phyloP scores from a whole-genome alignment of 139 green algal species.

The Volvox africanus region DNA sequence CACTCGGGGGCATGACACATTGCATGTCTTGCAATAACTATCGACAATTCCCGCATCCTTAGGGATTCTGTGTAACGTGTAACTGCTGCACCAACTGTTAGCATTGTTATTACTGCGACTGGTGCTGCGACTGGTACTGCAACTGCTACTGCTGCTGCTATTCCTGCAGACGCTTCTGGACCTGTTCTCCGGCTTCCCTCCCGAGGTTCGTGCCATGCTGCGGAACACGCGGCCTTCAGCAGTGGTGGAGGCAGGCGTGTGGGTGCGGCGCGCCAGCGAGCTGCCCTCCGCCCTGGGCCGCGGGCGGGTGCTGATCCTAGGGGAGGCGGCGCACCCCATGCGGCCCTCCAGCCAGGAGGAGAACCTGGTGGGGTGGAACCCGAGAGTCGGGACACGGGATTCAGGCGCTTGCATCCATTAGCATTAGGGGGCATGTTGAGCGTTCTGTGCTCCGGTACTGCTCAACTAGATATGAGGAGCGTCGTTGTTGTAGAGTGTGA shows the following conservation, averaged over 20 bases:
- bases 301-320: conserved; percentile 51
- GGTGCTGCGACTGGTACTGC: background rate
- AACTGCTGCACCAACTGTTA: no score
- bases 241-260: conserved; percentile 18
- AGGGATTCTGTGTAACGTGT: no score
- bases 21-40: no score
- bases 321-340: conserved; percentile 56
- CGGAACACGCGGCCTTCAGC: conserved; percentile 11
- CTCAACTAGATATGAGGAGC: no score
- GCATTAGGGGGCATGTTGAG: no score
- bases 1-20: no score
- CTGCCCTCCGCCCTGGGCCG: conserved; percentile 53
- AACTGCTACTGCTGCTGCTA: background rate
- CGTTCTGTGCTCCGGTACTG: no score
- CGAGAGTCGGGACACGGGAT: no score
- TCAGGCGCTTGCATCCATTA: no score
- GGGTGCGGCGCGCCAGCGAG: conserved; percentile 31
- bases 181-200: conserved; percentile 33
- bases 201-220: conserved; percentile 41
- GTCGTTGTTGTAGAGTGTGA: no score
- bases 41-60: no score
- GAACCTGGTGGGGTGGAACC: conserved; percentile 26
- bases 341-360: conserved; percentile 49
- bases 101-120: background rate
- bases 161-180: conserved; percentile 9